phyloP scores from a whole-genome alignment of 768 basidiomycete genomes.

The Harrya chromipes region DNA sequence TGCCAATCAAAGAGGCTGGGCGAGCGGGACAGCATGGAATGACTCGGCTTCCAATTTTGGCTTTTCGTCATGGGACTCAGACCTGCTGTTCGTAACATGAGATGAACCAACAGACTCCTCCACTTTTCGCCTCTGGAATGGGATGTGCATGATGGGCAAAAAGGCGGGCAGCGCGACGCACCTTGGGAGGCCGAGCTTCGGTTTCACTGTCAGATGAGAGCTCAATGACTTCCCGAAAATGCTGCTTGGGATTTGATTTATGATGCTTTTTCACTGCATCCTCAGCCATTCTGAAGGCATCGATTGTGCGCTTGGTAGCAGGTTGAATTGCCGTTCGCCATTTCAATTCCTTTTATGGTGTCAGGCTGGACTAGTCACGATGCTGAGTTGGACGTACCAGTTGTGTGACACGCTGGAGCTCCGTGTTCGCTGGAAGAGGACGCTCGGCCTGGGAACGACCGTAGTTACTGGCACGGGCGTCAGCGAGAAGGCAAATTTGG shows the following conservation, averaged over 20 bases:
- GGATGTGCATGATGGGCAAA: not conserved
- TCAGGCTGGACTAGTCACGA: conserved; percentile 5
- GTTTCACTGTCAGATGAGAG: conserved; percentile 32
- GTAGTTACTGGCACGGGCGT: not conserved
- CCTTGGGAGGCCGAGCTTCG: conserved; percentile 21
- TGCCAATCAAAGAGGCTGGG: not conserved
- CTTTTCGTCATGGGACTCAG: not conserved
- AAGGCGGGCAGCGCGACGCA: conserved; percentile 1
- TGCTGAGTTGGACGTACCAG: conserved; percentile 8
- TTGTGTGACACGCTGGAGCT: conserved; percentile 26
- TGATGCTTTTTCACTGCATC: conserved; percentile 5
- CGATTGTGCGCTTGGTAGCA: conserved; percentile 20
- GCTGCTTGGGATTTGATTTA: conserved; percentile 25
- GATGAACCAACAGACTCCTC: not conserved
- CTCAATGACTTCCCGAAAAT: conserved; percentile 16
- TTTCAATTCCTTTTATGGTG: conserved; percentile 21
- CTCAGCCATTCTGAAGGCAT: conserved; percentile 16
- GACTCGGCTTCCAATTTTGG: conserved; percentile 5
- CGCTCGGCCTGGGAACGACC: not conserved
- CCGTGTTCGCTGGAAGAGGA: conserved; percentile 5
- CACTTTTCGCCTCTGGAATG: conserved; percentile 22
- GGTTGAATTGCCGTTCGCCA: conserved; percentile 14
- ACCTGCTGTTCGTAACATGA: not conserved
- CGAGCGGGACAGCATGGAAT: conserved; percentile 1
- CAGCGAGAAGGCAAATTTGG: not conserved